Base-by-base conservation (phyloP, 2,329 filamentous ascomycete genomes). In the Scedosporium apiospermum region DNA sequence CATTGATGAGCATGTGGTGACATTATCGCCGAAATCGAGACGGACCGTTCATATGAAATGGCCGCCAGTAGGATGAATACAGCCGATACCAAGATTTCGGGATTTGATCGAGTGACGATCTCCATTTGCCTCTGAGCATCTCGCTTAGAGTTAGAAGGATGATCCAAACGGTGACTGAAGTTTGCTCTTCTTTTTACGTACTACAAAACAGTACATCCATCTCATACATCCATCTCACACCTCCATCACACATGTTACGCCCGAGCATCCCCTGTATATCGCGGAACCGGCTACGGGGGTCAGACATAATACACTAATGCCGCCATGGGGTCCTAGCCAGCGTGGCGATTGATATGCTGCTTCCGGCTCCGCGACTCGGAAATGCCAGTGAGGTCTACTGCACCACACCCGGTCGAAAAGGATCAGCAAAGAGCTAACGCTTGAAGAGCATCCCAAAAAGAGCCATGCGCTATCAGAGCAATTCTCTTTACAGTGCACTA, bases 281-380 rank as follows among this genome's bases (percentile, higher is more conserved):
- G 44, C 44, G 44, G 44, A 49, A 49, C 44, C 44, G 44, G 44
- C 44, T 49, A 21, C n/a, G n/a, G 18, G 44, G 44, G 44, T 49
- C 18, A 49, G 18, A 18, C 16, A 49, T 18, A 7, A 16, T 5
- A 49, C 14, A n/a, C 44, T 49, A 57, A 57, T 57, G 51, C 51
- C 21, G 23, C 51, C 51, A 57, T 23, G 26, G 51, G 21, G 9
- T 14, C 51, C 23, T 16, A 30, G 21, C 51, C 51, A n/a, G 51
- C 51, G 51, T 57, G 51, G 51, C 51, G 51, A 57, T 57, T 57
- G 51, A 57, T 57, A 57, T 57, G n/a, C 12, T 57, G 51, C 51
- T 21, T 57, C 51, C 51, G 51, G 46, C 34, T 38, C 34, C 34
- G 34, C 34, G 34, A 38, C 34, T 38, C 34, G 34, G 34, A 38